A percentile compares a stretch with the other conserved stretches of the same genome.
Evolutionary conservation across 257 asterid genomes (phyloP).

Genomic region (Catharanthus roseus): DNA sequence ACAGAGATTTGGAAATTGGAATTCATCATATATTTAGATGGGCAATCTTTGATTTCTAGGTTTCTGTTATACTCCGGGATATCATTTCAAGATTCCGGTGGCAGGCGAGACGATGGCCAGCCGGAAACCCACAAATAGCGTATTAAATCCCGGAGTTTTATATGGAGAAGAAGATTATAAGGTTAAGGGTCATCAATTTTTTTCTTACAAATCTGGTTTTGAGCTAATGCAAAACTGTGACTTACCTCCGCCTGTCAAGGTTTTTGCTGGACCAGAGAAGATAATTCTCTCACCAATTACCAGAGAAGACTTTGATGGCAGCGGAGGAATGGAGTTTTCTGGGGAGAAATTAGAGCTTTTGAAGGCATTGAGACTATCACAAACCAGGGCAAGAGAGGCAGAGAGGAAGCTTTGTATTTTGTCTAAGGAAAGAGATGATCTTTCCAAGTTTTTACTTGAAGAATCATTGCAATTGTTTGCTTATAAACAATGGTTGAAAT

Average conservation of each 20-base stretch:
- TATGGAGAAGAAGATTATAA: slow-evolving; percentile 25
- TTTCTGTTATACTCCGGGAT: not conserved
- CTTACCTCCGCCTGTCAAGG: slow-evolving; percentile 61
- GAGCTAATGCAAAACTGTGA: slow-evolving; percentile 63
- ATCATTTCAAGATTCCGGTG: not conserved
- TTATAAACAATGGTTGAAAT: slow-evolving; percentile 39
- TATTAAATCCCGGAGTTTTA: slow-evolving; percentile 11
- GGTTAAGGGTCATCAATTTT: slow-evolving; percentile 7
- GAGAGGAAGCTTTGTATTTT: slow-evolving; percentile 39
- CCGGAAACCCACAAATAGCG: slow-evolving; percentile 23
- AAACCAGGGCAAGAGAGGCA: slow-evolving; percentile 63
- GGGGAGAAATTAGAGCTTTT: slow-evolving; percentile 43
- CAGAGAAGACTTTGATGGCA: too few relatives aligned
- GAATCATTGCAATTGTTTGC: slow-evolving; percentile 43
- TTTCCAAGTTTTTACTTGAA: slow-evolving; percentile 32
- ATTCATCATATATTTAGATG: not conserved
- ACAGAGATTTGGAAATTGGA: not conserved
- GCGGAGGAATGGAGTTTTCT: slow-evolving; percentile 9
- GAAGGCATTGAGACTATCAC: slow-evolving; percentile 52
- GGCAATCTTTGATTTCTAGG: not conserved
- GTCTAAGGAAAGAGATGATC: slow-evolving; percentile 33
- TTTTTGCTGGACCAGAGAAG: slow-evolving; percentile 32
- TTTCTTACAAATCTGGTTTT: slow-evolving; percentile 23
- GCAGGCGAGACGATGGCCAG: slow-evolving; percentile 22
- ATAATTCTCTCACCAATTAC: slow-evolving; percentile 19